A percentile compares a stretch with the other conserved stretches of the same genome.
These are phyloP conservation scores for Rhizomucor miehei DNA, from an alignment of 371 early-diverging fungal species.

Conservation along the genomic window DNA sequence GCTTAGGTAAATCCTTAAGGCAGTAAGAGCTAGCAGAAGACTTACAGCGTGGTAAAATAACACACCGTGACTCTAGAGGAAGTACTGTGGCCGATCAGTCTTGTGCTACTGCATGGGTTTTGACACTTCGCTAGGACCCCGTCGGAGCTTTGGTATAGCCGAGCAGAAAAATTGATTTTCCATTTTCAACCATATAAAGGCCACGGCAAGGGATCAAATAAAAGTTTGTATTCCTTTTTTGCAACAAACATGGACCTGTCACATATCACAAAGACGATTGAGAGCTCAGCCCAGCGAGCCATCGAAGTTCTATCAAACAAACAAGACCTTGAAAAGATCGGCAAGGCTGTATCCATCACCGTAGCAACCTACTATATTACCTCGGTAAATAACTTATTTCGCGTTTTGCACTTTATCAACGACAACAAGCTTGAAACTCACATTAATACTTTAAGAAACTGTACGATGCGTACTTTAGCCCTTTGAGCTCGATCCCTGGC, in stretches of 20 bases:
- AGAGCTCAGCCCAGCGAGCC: neutral
- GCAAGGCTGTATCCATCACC: slow-evolving; percentile 1
- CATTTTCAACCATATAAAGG: too few species aligned
- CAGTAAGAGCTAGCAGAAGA: too few species aligned
- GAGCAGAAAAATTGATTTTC: too few species aligned
- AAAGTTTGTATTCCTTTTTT: neutral
- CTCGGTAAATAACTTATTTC: neutral
- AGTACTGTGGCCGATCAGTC: too few species aligned
- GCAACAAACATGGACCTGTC: neutral
- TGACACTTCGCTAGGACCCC: too few species aligned
- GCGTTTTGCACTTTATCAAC: neutral
- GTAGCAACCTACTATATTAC: slow-evolving; percentile 1
- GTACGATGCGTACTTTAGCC: slow-evolving; percentile 5
- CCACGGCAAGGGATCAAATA: too few species aligned
- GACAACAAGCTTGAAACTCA: too few species aligned
- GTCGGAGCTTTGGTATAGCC: too few species aligned
- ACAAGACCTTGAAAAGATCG: neutral
- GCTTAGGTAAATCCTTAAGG: too few species aligned
- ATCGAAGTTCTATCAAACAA: neutral
- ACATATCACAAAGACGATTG: neutral
- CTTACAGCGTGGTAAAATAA: too few species aligned
- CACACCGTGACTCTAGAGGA: too few species aligned
- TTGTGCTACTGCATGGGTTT: too few species aligned
- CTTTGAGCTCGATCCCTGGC: slow-evolving; percentile 3
- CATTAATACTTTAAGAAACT: slow-evolving; percentile 3